These are phyloP conservation scores for Patellaria atrata DNA, from an alignment of 495 filamentous ascomycete genomes.

Conservation along the genomic window DNA sequence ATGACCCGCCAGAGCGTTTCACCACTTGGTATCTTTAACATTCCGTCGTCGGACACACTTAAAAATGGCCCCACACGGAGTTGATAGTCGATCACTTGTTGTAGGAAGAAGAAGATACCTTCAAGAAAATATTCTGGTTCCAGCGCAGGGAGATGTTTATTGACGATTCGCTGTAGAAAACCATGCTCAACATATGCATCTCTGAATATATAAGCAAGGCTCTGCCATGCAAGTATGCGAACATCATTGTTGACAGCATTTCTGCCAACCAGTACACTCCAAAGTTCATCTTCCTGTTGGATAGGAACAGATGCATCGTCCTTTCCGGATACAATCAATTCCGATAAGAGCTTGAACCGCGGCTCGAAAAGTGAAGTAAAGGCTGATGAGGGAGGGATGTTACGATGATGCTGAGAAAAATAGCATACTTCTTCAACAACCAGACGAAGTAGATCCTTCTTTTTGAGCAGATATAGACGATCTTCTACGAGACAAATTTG, in stretches of 20 bases:
- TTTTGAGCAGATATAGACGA: conserved; percentile 6
- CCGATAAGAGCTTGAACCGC: neutral
- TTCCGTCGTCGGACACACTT: conserved; percentile 22
- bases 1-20: conserved; percentile 78
- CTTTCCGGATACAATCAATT: no score
- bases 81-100: conserved; percentile 29
- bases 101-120: conserved; percentile 54
- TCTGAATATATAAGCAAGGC: conserved; percentile 6
- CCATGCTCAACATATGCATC: conserved; percentile 2
- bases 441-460: conserved; percentile 8
- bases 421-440: conserved; percentile 21
- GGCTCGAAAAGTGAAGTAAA: neutral
- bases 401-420: conserved; percentile 15
- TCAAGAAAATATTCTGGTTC: conserved; percentile 48
- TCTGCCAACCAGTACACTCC: conserved; percentile 18
- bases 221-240: conserved; percentile 46
- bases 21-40: conserved; percentile 44
- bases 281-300: conserved; percentile 10
- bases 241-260: conserved; percentile 38
- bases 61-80: neutral
- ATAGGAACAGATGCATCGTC: conserved; percentile 8
- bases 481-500: neutral
- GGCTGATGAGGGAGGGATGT: neutral
- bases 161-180: conserved; percentile 53
- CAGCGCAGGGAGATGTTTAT: conserved; percentile 49